Base-by-base conservation (phyloP, 306 rosid species). In the Sechiopsis laciniata region DNA sequence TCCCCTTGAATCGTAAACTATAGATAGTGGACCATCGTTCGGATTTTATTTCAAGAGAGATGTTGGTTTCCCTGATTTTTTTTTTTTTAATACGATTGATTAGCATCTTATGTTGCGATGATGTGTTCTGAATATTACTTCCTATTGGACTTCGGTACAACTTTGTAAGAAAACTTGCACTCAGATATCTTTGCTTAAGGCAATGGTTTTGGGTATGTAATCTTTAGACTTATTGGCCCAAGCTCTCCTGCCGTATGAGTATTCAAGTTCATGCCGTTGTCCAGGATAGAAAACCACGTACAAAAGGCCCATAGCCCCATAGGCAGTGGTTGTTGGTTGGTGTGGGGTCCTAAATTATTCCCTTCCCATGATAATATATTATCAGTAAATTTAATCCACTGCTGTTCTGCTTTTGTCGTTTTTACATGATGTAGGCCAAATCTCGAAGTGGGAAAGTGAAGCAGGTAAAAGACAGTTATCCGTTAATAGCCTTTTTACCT, bases 261-360 rank as follows among this genome's bases (percentile, higher is more conserved):
- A 17, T 10, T 5, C 9, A n/a, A 64, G 29, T 9, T 17, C 71
- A 40, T 15, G n/a, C 71, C 5, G 19, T 17, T 40, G 10, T 17
- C 52, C 29, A 17, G 53, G 71, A 19, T 64, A 17, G 29, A 8
- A 64, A 35, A 4, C 26, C 53, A 10, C 24, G 0, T n/a, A 10
- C 16, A 19, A 40, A 13, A 19, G 53, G 71, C 29, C 71, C 29
- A 17, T 40, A 5, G 53, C 32, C 53, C 71, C 29, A 17, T 40
- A 5, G 53, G 54, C 53, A 65, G 16, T 42, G 9, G 17, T 42
- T 11, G 26, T 9, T 42, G 9, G 17, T 42, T 11, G 26, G 52
- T 40, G 71, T 64, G 71, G 70, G 71, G 53, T 64, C 14, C 71
- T 64, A 64, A 10, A 64, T n/a, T 10, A 40, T 40, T 40, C 53